Evolutionary conservation across 176 grass and related monocot genomes (phyloP).

Genomic region (Hordeum vulgare): MorexV3_pseudomolecules_assembly NC_058518.1:415891249-415891748

Average conservation of each 20-base stretch:
- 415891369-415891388: neutral
- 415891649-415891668: no score
- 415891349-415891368: neutral
- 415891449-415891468: constrained; percentile 68
- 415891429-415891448: constrained; percentile 73
- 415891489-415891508: constrained; percentile 77
- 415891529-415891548: neutral
- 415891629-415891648: no score
- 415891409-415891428: constrained; percentile 60
- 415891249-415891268: neutral
- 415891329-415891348: neutral
- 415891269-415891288: neutral
- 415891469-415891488: constrained; percentile 69
- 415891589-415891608: neutral
- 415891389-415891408: neutral
- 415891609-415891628: no score
- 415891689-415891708: neutral
- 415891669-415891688: neutral
- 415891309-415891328: neutral
- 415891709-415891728: neutral
- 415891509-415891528: neutral
- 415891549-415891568: neutral
- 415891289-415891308: neutral
- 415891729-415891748: neutral
- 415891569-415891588: neutral